These are phyloP conservation scores for Plantago ovata DNA, from an alignment of 257 asterid genomes.

Conservation along the genomic window DNA sequence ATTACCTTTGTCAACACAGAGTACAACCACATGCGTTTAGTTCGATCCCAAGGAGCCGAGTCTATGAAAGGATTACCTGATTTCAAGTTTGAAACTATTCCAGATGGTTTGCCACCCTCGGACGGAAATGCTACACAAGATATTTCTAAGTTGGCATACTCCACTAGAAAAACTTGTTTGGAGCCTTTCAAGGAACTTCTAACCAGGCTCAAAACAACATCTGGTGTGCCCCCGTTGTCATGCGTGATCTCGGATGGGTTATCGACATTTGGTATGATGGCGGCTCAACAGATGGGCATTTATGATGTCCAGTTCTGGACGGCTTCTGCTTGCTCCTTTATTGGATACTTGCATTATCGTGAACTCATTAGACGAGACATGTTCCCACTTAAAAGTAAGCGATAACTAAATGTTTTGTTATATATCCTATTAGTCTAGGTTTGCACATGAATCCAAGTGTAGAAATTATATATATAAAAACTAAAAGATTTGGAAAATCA, in stretches of 20 bases:
- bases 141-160: slow-evolving; percentile 26
- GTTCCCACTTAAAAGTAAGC: slow-evolving; percentile 43
- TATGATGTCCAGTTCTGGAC: slow-evolving; percentile 51
- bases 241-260: slow-evolving; percentile 47
- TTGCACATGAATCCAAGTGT: too few species aligned
- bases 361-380: slow-evolving; percentile 35
- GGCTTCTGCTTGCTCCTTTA: slow-evolving; percentile 42
- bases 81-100: slow-evolving; percentile 50
- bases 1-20: slow-evolving; percentile 71
- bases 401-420: not conserved
- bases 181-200: slow-evolving; percentile 38
- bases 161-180: slow-evolving; percentile 30
- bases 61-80: slow-evolving; percentile 39
- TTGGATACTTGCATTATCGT: slow-evolving; percentile 42
- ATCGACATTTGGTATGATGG: slow-evolving; percentile 41
- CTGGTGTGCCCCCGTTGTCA: slow-evolving; percentile 33
- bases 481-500: too few species aligned
- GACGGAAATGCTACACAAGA: slow-evolving; percentile 55
- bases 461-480: too few species aligned
- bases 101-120: slow-evolving; percentile 62
- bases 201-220: slow-evolving; percentile 24
- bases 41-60: slow-evolving; percentile 46
- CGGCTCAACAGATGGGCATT: slow-evolving; percentile 44
- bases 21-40: slow-evolving; percentile 57
- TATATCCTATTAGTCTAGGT: too few species aligned